Evolutionary conservation across 768 basidiomycete genomes (phyloP).

Genomic region (Leccinum pellstonianum): DNA sequence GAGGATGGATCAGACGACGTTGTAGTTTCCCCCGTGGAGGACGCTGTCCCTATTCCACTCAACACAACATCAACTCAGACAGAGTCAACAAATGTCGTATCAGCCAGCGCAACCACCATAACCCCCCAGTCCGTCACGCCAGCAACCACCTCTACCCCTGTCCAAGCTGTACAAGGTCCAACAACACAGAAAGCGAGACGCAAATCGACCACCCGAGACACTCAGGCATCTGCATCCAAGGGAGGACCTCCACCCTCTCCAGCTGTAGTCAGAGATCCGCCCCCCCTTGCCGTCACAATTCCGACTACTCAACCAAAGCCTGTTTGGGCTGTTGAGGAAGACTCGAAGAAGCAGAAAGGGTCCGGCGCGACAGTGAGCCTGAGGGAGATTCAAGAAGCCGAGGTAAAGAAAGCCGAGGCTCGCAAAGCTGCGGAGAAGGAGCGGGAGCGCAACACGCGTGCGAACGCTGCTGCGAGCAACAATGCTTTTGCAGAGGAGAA

Average conservation of each 20-base stretch:
- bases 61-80: conserved; percentile 13
- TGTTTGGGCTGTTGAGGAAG: conserved; percentile 71
- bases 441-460: conserved; percentile 58
- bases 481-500: conserved; percentile 49
- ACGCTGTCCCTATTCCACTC: conserved; percentile 16
- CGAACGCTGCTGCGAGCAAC: conserved; percentile 34
- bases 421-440: conserved; percentile 75
- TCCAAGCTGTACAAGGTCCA: conserved; percentile 19
- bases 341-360: conserved; percentile 53
- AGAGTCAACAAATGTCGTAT: conserved; percentile 12
- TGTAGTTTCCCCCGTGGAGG: conserved; percentile 19
- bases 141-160: conserved; percentile 12
- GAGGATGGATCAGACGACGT: conserved; percentile 21
- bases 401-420: conserved; percentile 76
- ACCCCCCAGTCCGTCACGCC: conserved; percentile 10
- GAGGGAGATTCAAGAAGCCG: conserved; percentile 94
- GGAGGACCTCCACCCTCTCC: conserved; percentile 6
- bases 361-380: conserved; percentile 58
- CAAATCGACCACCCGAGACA: conserved; percentile 29
- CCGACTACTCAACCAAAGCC: conserved; percentile 41
- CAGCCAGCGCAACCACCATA: conserved; percentile 1
- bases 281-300: conserved; percentile 21
- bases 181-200: conserved; percentile 25
- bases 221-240: conserved; percentile 24
- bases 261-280: conserved; percentile 20